A percentile compares a stretch with the other conserved stretches of the same genome.
Conservation (phyloP, 2,329 filamentous ascomycete genomes). For the Cladobotryum protrusum region DNA sequence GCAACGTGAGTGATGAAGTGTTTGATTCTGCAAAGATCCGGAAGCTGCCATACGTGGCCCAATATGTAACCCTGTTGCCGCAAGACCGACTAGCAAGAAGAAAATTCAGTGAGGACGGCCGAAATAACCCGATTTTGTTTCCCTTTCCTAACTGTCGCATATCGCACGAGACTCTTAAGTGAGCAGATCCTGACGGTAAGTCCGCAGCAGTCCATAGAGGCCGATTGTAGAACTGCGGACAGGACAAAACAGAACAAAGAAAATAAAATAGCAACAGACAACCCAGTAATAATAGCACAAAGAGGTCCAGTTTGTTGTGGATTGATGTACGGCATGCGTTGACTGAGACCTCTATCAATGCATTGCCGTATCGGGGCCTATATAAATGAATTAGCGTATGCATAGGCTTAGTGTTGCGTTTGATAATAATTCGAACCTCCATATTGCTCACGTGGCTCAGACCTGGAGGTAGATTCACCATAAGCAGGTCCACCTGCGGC, state of each 20-base stretch:
- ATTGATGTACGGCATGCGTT: conserved; percentile 3
- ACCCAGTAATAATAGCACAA: conserved; percentile 20
- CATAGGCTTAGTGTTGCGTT: conserved; percentile 12
- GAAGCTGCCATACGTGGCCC: conserved; percentile 34
- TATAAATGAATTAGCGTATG: conserved; percentile 21
- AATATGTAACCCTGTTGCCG: conserved; percentile 31
- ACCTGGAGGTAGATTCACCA: conserved; percentile 35
- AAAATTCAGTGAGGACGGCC: conserved; percentile 29
- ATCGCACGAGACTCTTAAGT: conserved; percentile 32
- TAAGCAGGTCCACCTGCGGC: conserved; percentile 31
- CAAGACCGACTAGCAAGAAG: conserved; percentile 32
- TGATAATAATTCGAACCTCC: conserved; percentile 31
- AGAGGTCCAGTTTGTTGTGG: conserved; percentile 7
- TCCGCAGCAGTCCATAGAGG: conserved; percentile 25
- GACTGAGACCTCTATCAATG: conserved; percentile 15
- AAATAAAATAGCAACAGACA: conserved; percentile 21
- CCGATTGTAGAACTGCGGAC: conserved; percentile 22
- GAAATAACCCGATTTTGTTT: conserved; percentile 28
- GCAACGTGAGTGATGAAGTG: conserved; percentile 33
- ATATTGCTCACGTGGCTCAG: conserved; percentile 39
- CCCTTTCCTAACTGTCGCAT: conserved; percentile 31
- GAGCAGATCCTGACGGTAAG: conserved; percentile 25
- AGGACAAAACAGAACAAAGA: conserved; percentile 17
- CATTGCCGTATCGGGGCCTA: conserved; percentile 27
- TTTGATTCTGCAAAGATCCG: conserved; percentile 35